Evolutionary conservation across 2,329 filamentous ascomycete species (phyloP), one percentile per base, ranked within the genome.

Genomic region (Colletotrichum shisoi): DNA sequence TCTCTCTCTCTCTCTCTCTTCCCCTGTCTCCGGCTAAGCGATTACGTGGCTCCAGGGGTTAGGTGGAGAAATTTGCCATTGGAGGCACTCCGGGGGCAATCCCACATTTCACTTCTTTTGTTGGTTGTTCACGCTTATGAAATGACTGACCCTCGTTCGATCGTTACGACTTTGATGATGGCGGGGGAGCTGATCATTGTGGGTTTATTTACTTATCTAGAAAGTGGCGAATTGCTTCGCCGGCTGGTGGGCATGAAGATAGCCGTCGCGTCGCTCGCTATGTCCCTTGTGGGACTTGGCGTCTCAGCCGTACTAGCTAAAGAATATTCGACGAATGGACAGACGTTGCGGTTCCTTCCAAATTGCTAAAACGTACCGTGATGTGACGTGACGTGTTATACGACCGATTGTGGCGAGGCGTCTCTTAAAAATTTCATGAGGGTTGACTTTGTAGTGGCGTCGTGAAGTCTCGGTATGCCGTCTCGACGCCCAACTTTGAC

Each of bases 111-210:
- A 54, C 54, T 64, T 67, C 54, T 51, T 34, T 56, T 57, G 31
- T 64, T 67, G 42, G 61, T 56, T 59, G 61, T 51, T 56, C 49
- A 49, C 48, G 58, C n/a, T 49, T 11, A 39, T 62, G 66, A 57
- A 52, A 62, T 66, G 66, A 68, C 62, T 67, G 63, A 68, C 62
- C 66, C 52, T 52, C 46, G 53, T 68, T 67, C 66, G 52, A 68
- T 68, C 66, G 56, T 62, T 66, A 68, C 61, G 64, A 67, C 54
- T 64, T 64, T 67, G 64, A 67, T 67, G 64, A 67, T 64, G 64
- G 58, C 27, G 64, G 61, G 42, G 42, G 59, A 44, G 51, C 51
- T 59, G 61, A 57, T 56, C 37, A 54, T 37, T 31, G 64, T 42
- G 42, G 37, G 37, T 64, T n/a, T 34, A 3, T 58, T 34, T 17